Base-by-base conservation (phyloP, 1,139 yeast species). In the Protomyces lactucae-debilis region DNA sequence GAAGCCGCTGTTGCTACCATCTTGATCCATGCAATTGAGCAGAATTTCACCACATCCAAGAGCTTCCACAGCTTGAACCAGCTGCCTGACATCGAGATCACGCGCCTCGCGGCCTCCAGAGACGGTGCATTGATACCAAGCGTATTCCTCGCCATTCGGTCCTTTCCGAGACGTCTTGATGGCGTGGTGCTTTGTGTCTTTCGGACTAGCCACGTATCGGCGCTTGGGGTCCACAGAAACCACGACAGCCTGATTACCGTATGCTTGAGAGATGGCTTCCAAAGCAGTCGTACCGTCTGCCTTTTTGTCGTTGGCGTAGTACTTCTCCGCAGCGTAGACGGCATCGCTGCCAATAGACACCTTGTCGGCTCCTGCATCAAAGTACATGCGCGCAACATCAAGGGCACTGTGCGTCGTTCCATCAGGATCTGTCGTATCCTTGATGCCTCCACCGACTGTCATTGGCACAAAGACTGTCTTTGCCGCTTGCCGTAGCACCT, bases 291-390 rank as follows among this genome's bases (percentile, higher is more conserved):
- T 79, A 0, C 98, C 98, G 52, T 83, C 82, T 53, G 87, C 85
- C 55, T 73, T 75, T 43, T 78, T 76, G 55, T 85, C 85, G 59
- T 80, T 79, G 1, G 80, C 82, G 74, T 87, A 88, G 74, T 80
- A 93, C 53, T 82, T 79, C 73, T 91, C 96, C 3, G 98, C 98
- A 51, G 96, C 95, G 56, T 77, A 75, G 0, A 93, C 99, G 0
- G 99, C 96, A 77, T 93, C 99, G n/a, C 96, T 85, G 12, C 99
- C 99, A 73, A 93, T 93, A 63, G 97, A 88, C 3, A 93, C 96
- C 74, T 93, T 93, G 76, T 93, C 99, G 12, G 99, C 99, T 65
- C 99, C 99, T 0, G 97, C 88, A 67, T 91, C 82, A 80, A 93
- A 93, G 74, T 93, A 93, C 70, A 90, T 79, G 57, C 89, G 84